Evolutionary conservation across 257 asterid genomes (phyloP).

Genomic region (Verbascum thapsus): DNA sequence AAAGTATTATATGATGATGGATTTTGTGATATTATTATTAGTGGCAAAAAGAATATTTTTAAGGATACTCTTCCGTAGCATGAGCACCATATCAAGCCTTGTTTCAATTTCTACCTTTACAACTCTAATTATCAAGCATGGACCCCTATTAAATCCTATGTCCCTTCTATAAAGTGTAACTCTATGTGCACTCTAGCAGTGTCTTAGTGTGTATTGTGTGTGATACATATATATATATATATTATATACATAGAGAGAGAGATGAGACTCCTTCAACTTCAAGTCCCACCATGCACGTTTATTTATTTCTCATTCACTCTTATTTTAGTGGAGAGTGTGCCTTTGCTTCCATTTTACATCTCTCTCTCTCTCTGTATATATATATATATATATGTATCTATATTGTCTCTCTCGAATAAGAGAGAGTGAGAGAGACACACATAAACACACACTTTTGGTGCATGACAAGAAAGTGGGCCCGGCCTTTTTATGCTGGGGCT

Average conservation of each 20-base stretch:
- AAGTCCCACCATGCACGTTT: conserved; percentile 37
- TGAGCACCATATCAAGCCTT: conserved; percentile 33
- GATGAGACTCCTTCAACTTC: conserved; percentile 48
- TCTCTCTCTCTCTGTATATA: too few relatives aligned
- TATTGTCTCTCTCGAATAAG: too few relatives aligned
- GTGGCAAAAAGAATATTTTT: conserved; percentile 26
- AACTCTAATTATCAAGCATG: conserved; percentile 41
- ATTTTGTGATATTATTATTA: conserved; percentile 39
- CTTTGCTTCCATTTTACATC: conserved; percentile 44
- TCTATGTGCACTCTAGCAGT: too few relatives aligned
- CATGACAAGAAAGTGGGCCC: conserved; percentile 45
- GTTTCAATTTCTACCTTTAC: conserved; percentile 42
- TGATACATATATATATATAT: neutral
- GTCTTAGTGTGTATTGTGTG: neutral
- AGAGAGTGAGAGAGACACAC: neutral
- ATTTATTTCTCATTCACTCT: conserved; percentile 27
- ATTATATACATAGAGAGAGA: conserved; percentile 30
- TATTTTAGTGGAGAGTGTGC: conserved; percentile 32
- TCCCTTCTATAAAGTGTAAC: conserved; percentile 28
- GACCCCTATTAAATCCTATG: conserved; percentile 36
- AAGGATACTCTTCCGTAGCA: conserved; percentile 25
- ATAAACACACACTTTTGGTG: conserved; percentile 50
- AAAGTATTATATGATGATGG: conserved; percentile 37
- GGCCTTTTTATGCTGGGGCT: conserved; percentile 28
- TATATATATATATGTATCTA: too few relatives aligned